phyloP scores from a whole-genome alignment of 169 alveolate genomes.

The Cyclospora cayetanensis region DNA sequence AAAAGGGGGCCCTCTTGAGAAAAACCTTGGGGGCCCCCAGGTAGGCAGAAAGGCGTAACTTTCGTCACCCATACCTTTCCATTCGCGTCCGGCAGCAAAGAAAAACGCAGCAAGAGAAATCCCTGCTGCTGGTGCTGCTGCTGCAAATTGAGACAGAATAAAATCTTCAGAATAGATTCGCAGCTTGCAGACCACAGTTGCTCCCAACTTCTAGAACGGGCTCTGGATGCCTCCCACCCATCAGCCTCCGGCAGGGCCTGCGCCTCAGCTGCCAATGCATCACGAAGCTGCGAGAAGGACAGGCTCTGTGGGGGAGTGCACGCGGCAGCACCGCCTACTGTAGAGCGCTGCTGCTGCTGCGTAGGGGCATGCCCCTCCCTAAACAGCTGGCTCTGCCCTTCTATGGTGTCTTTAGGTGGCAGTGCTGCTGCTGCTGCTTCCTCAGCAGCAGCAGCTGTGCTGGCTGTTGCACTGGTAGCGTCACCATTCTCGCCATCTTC shows the following conservation, averaged over 20 bases:
- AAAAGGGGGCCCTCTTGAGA: neutral
- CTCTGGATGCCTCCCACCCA: neutral
- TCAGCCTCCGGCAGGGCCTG: neutral
- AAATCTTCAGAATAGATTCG: slow-evolving; percentile 7
- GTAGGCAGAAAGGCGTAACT: neutral
- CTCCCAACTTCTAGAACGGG: neutral
- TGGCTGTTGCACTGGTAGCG: slow-evolving; percentile 2
- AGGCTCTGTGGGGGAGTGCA: neutral
- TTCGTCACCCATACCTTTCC: slow-evolving; percentile 17
- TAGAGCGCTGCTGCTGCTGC: neutral
- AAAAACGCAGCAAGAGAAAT: slow-evolving; percentile 16
- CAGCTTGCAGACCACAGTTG: slow-evolving; percentile 1
- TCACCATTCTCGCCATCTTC: neutral
- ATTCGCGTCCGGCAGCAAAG: neutral
- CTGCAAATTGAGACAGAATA: neutral
- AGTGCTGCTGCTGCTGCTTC: neutral
- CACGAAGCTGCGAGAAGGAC: slow-evolving; percentile 3
- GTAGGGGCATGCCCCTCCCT: neutral
- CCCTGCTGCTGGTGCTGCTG: slow-evolving; percentile 38
- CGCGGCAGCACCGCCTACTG: neutral
- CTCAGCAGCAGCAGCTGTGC: neutral
- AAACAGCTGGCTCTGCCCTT: too few species aligned
- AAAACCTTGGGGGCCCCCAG: neutral
- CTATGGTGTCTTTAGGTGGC: neutral
- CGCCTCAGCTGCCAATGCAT: slow-evolving; percentile 20